Evolutionary conservation across 1,139 yeast species (phyloP).

Genomic region (Diutina pseudorugosa): DNA sequence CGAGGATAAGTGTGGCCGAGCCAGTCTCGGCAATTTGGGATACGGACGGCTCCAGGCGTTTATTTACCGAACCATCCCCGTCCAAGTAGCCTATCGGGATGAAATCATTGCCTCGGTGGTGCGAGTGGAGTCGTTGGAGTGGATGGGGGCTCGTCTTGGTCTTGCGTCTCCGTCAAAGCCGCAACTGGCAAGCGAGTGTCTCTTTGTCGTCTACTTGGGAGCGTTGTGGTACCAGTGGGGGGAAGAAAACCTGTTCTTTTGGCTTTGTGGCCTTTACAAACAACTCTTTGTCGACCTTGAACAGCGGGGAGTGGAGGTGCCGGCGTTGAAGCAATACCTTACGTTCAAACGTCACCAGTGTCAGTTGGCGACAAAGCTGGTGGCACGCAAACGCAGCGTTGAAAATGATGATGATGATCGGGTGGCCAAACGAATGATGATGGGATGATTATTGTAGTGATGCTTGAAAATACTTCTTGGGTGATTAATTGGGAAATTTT

Average conservation of each 20-base stretch:
- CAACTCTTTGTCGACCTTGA: not conserved
- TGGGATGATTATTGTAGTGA: not conserved
- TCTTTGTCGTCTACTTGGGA: not conserved
- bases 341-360: not conserved
- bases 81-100: not conserved
- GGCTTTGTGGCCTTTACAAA: not conserved
- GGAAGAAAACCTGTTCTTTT: not conserved
- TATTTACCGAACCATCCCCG: not conserved
- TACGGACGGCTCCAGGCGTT: not conserved
- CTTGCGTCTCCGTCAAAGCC: not conserved
- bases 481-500: not conserved
- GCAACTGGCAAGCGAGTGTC: not conserved
- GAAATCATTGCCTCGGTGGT: not conserved
- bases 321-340: not conserved
- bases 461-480: too few species aligned
- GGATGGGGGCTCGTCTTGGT: not conserved
- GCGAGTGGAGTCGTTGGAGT: not conserved
- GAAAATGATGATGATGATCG: not conserved
- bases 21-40: not conserved
- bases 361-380: not conserved
- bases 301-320: not conserved
- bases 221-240: slow-evolving; percentile 3
- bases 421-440: not conserved
- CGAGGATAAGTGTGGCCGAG: not conserved
- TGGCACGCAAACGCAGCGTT: not conserved